These are phyloP conservation scores for Galerina sulciceps DNA, from an alignment of 768 basidiomycete genomes.

Conservation along the genomic window DNA sequence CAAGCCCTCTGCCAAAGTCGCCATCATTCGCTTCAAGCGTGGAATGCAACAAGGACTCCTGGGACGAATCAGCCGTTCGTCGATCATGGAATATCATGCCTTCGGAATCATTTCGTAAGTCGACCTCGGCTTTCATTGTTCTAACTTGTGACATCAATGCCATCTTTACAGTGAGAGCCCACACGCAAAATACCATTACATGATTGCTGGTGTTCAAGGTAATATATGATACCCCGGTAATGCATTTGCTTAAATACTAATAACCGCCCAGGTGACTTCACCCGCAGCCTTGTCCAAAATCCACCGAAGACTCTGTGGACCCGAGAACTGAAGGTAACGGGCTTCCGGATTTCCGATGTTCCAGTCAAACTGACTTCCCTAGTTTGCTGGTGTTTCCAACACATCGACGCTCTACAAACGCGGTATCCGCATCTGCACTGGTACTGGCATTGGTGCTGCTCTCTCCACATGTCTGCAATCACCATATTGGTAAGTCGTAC, in stretches of 20 bases:
- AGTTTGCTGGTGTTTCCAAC: constrained; percentile 83
- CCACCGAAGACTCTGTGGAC: constrained; percentile 79
- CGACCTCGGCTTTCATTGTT: background rate
- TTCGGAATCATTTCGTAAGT: constrained; percentile 79
- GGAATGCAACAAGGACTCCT: constrained; percentile 87
- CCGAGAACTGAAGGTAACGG: constrained; percentile 73
- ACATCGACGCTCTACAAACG: constrained; percentile 80
- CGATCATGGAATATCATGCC: constrained; percentile 82
- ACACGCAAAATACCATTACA: constrained; percentile 77
- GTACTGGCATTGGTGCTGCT: constrained; percentile 81
- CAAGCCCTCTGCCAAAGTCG: constrained; percentile 80
- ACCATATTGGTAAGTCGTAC: constrained; percentile 59
- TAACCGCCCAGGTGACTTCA: constrained; percentile 64
- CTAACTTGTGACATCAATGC: constrained; percentile 6
- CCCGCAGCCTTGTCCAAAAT: constrained; percentile 67
- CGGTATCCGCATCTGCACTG: constrained; percentile 82
- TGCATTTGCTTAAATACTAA: background rate
- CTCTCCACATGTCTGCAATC: constrained; percentile 81
- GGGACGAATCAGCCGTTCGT: constrained; percentile 71
- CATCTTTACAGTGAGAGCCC: constrained; percentile 58
- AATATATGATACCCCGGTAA: background rate
- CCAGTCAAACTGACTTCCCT: background rate
- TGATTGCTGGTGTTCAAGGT: constrained; percentile 82
- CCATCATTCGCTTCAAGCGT: constrained; percentile 76
- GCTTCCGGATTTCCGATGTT: background rate